Evolutionary conservation across 2,329 filamentous ascomycete genomes (phyloP).

Genomic region (Fusarium burgessii): DNA sequence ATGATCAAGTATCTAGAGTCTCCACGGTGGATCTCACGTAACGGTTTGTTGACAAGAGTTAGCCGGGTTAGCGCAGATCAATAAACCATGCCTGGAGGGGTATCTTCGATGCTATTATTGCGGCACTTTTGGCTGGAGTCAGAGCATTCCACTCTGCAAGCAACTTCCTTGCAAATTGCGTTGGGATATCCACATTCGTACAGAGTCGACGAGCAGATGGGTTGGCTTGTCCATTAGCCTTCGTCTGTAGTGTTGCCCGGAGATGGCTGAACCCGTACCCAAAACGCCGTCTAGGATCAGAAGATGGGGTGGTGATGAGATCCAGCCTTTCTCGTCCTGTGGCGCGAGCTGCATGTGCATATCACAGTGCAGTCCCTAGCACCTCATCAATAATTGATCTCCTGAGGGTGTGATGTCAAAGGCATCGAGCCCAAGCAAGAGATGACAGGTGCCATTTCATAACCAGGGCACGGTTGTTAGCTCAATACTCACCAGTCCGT

Average conservation of each 20-base stretch:
- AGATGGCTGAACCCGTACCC: constrained; percentile 52
- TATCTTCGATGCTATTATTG: not conserved
- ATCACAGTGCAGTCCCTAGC: constrained; percentile 6
- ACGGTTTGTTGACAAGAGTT: constrained; percentile 7
- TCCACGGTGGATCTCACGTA: not conserved
- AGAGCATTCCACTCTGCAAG: not conserved
- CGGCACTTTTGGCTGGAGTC: not conserved
- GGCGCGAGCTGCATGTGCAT: constrained; percentile 25
- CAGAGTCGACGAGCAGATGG: not conserved
- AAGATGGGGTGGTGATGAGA: constrained; percentile 29
- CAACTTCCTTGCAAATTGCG: not conserved
- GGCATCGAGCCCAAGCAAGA: constrained; percentile 15
- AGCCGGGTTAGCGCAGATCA: constrained; percentile 25
- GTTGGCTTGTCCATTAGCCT: not conserved
- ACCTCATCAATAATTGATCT: not conserved
- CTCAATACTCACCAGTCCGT: constrained; percentile 19
- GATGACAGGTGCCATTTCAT: constrained; percentile 32
- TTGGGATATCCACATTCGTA: not conserved
- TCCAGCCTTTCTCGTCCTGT: constrained; percentile 7
- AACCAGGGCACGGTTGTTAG: constrained; percentile 17
- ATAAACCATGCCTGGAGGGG: constrained; percentile 2
- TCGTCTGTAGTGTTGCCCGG: not conserved
- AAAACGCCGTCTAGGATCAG: constrained; percentile 22
- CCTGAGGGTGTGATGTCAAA: constrained; percentile 41
- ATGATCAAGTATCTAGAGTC: not conserved